Evolutionary conservation across 352 stramenopile genomes (phyloP).

Genomic region (Phytophthora agathidicida): DNA sequence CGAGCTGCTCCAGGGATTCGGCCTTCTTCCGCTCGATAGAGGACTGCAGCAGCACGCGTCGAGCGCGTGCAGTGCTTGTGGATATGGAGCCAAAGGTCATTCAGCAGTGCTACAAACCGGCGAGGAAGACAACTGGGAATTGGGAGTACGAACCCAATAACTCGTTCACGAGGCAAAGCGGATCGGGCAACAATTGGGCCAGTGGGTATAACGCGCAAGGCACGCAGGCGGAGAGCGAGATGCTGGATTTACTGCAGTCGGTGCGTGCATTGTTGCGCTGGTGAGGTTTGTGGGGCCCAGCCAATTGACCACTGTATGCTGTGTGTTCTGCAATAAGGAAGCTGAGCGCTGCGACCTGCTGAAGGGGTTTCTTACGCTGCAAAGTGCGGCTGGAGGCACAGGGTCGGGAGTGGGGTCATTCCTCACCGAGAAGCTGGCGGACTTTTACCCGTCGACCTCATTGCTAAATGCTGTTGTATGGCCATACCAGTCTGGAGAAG

Average conservation of each 20-base stretch:
- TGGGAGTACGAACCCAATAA: constrained; percentile 61
- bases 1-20: background rate
- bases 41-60: constrained; percentile 9
- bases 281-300: too few species aligned
- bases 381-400: constrained; percentile 88
- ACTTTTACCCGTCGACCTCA: constrained; percentile 59
- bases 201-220: constrained; percentile 67
- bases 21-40: constrained; percentile 43
- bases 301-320: background rate
- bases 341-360: constrained; percentile 74
- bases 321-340: constrained; percentile 43
- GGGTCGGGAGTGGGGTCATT: constrained; percentile 88
- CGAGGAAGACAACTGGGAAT: background rate
- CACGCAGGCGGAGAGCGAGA: constrained; percentile 37
- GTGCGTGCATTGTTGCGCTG: constrained; percentile 30
- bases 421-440: constrained; percentile 72
- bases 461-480: constrained; percentile 83
- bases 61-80: constrained; percentile 73
- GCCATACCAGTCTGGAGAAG: constrained; percentile 84
- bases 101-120: constrained; percentile 46
- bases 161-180: constrained; percentile 62
- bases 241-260: constrained; percentile 60
- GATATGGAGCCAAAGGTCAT: constrained; percentile 88
- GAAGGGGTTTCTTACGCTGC: constrained; percentile 73
- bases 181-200: constrained; percentile 86